A percentile compares a stretch with the other conserved stretches of the same genome.
Conservation (phyloP, 805 yeast genomes). For the Saturnispora halmiae region DNA sequence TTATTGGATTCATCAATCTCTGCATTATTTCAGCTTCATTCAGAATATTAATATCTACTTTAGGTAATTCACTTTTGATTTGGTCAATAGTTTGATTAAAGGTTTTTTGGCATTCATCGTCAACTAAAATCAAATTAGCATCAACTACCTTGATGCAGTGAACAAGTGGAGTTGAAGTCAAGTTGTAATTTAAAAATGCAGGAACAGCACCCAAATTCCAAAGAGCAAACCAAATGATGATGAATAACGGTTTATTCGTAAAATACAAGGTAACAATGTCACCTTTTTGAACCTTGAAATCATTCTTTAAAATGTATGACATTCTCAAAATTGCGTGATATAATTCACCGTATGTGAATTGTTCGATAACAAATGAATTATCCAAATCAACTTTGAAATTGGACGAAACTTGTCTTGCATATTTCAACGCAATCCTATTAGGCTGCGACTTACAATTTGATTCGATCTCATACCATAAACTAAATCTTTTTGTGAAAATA, state of each 20-base stretch:
- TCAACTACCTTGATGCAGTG: slow-evolving; percentile 73
- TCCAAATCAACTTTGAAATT: slow-evolving; percentile 35
- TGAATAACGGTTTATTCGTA: slow-evolving; percentile 75
- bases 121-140: slow-evolving; percentile 55
- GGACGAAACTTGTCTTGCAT: slow-evolving; percentile 39
- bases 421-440: slow-evolving; percentile 51
- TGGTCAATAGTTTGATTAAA: slow-evolving; percentile 36
- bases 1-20: slow-evolving; percentile 17
- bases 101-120: slow-evolving; percentile 43
- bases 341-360: slow-evolving; percentile 59
- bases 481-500: slow-evolving; percentile 35
- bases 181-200: slow-evolving; percentile 77
- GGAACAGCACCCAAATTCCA: slow-evolving; percentile 92
- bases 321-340: slow-evolving; percentile 57
- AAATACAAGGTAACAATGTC: slow-evolving; percentile 68
- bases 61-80: slow-evolving; percentile 30
- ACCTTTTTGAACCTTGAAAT: slow-evolving; percentile 55
- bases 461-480: slow-evolving; percentile 67
- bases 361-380: slow-evolving; percentile 50
- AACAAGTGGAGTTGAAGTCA: slow-evolving; percentile 59
- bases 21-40: slow-evolving; percentile 16
- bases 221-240: slow-evolving; percentile 72
- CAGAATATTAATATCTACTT: slow-evolving; percentile 15
- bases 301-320: slow-evolving; percentile 52
- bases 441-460: slow-evolving; percentile 36